A percentile compares a stretch with the other conserved stretches of the same genome.
These are phyloP conservation scores for Hippophae rhamnoides DNA, from an alignment of 306 rosid genomes.

Conservation along the genomic window DNA sequence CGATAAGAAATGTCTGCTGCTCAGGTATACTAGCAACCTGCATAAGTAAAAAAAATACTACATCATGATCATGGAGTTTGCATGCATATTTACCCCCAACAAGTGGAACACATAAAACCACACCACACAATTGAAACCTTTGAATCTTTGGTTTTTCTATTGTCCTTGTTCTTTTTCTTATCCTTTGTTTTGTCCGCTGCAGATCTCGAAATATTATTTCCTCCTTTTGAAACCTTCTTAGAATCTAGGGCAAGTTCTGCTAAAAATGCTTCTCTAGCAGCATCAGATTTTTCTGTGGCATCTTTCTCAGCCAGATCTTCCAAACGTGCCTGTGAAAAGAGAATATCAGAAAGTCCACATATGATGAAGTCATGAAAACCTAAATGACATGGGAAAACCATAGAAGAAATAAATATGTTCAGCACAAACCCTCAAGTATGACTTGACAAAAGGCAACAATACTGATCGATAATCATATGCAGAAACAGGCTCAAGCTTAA, in stretches of 20 bases:
- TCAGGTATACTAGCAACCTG: conserved; percentile 49
- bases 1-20: conserved; percentile 30
- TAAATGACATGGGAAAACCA: conserved; percentile 1
- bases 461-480: conserved; percentile 71
- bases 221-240: conserved; percentile 63
- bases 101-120: conserved; percentile 21
- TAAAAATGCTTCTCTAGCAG: conserved; percentile 85
- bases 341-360: conserved; percentile 8
- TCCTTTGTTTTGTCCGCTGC: conserved; percentile 70
- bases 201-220: conserved; percentile 51
- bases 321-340: conserved; percentile 48
- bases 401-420: conserved; percentile 16
- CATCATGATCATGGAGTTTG: conserved; percentile 17
- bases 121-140: conserved; percentile 47
- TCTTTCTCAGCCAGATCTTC: conserved; percentile 95
- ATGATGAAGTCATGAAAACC: conserved; percentile 16
- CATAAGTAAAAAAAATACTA: conserved; percentile 15
- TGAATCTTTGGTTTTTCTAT: conserved; percentile 61
- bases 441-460: conserved; percentile 78
- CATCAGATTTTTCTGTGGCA: conserved; percentile 91
- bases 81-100: conserved; percentile 6
- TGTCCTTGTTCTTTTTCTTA: conserved; percentile 78
- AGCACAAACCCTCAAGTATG: conserved; percentile 75
- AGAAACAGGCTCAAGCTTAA: conserved; percentile 70
- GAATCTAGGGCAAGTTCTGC: conserved; percentile 95